Percentiles rank a stretch among this genome's conserved stretches.
These are phyloP conservation scores for Scheffersomyces lignicola DNA, from an alignment of 1,139 yeast genomes.

Conservation along the genomic window DNA sequence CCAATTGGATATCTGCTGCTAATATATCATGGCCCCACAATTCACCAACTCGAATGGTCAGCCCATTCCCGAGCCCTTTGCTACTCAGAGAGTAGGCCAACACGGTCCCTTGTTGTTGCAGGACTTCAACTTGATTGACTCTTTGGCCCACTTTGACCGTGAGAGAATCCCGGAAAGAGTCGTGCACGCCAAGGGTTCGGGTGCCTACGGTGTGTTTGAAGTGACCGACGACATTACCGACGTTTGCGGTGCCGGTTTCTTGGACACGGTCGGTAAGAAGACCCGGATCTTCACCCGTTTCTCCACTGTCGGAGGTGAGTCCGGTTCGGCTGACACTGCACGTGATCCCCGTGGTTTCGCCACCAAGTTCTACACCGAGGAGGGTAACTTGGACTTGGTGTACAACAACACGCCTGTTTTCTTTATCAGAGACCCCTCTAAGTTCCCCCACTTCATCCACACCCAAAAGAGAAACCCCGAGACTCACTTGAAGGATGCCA, in stretches of 20 bases:
- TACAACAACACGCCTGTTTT: slow-evolving; percentile 89
- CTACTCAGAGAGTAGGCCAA: slow-evolving; percentile 72
- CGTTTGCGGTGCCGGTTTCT: slow-evolving; percentile 67
- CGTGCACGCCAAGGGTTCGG: slow-evolving; percentile 89
- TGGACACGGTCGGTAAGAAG: slow-evolving; percentile 73
- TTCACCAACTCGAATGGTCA: slow-evolving; percentile 74
- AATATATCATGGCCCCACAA: slow-evolving; percentile 43
- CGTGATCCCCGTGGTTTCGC: slow-evolving; percentile 92
- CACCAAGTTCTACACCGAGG: slow-evolving; percentile 80
- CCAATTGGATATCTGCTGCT: neutral
- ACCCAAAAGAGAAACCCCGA: slow-evolving; percentile 81
- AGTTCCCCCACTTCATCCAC: slow-evolving; percentile 88
- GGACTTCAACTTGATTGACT: slow-evolving; percentile 76
- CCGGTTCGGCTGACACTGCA: slow-evolving; percentile 81
- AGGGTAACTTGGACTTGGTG: slow-evolving; percentile 86
- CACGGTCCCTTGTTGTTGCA: slow-evolving; percentile 77
- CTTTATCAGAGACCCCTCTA: slow-evolving; percentile 82
- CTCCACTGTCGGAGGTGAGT: slow-evolving; percentile 89
- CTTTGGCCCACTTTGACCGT: slow-evolving; percentile 80
- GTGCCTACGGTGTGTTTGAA: slow-evolving; percentile 79
- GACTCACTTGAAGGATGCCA: slow-evolving; percentile 77
- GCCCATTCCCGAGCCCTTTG: slow-evolving; percentile 68
- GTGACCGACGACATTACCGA: slow-evolving; percentile 82
- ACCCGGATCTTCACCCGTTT: slow-evolving; percentile 74
- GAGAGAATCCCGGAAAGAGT: slow-evolving; percentile 90